Base-by-base conservation (phyloP, 768 basidiomycete species). In the Agrocybe pediades region DNA sequence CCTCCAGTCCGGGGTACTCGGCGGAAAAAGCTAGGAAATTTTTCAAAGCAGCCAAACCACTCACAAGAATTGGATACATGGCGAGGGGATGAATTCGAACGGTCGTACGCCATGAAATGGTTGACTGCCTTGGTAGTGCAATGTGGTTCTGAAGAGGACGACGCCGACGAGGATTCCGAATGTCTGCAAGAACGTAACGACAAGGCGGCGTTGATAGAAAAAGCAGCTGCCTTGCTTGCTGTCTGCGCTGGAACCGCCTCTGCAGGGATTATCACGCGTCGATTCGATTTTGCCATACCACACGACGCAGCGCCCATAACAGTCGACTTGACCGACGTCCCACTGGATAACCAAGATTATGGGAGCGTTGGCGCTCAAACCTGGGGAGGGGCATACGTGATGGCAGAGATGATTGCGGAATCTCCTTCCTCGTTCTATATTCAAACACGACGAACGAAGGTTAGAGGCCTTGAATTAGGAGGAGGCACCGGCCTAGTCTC, bases 401-500 rank as follows among this genome's bases (percentile, higher is more conserved):
- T 95, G 51, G 82, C 91, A 0, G 87, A 91, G 64, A 79, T 85
- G 70, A 82, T 94, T 36, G 80, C 80, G 2, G 77, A 84, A 9
- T 33, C 49, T 11, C 55, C 55, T 0, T 63, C 58, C 2, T 57
- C 57, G 23, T 91, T 87, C 62, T 80, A 79, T 8, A 63, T 63
- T 42, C 7, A 15, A 21, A 41, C 17, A 24, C 11, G 9, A 27
- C 41, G 19, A 24, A 45, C 9, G 2, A 56, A 54, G 4, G 61
- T 83, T 2, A 71, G 83, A 4, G 64, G 90, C 21, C 78, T 95
- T 25, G 92, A 95, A 68, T 80, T 95, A 4, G 92, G 93, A 3
- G 86, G 90, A 4, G 92, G 92, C 3, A 94, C 93, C 0, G 92
- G 92, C 1, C 77, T 95, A 11, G 84, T 93, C 19, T 87, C 88